Evolutionary conservation across 768 basidiomycete genomes (phyloP).

Genomic region (Leccinellum luteum): DNA sequence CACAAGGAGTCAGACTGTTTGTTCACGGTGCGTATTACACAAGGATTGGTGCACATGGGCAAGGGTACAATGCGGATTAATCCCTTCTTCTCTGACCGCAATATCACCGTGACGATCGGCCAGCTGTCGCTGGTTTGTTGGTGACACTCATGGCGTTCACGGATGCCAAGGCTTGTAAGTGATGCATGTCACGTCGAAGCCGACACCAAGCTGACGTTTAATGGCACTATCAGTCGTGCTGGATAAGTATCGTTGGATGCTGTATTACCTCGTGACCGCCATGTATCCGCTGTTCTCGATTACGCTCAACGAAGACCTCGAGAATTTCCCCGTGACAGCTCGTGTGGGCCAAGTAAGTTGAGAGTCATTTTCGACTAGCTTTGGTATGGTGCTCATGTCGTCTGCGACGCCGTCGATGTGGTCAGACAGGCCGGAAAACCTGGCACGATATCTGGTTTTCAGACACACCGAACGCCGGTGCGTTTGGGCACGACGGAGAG

Average conservation of each 20-base stretch:
- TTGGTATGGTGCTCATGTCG: constrained; percentile 1
- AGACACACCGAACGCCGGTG: constrained; percentile 96
- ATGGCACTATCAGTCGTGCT: constrained; percentile 68
- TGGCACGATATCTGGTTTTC: constrained; percentile 43
- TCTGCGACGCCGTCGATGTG: constrained; percentile 82
- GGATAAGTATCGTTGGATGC: constrained; percentile 98
- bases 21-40: constrained; percentile 93
- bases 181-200: not conserved
- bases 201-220: constrained; percentile 1
- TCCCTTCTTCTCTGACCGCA: constrained; percentile 93
- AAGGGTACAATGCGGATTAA: constrained; percentile 97
- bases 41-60: constrained; percentile 98
- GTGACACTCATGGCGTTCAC: constrained; percentile 90
- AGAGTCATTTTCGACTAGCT: not conserved
- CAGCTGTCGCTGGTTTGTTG: constrained; percentile 86
- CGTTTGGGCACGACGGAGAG: constrained; percentile 92
- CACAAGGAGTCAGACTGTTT: constrained; percentile 95
- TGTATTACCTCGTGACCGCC: constrained; percentile 91
- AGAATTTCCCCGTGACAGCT: constrained; percentile 84
- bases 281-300: constrained; percentile 99
- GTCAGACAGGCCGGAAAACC: constrained; percentile 36
- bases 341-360: constrained; percentile 82
- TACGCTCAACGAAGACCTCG: constrained; percentile 89
- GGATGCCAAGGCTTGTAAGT: constrained; percentile 90
- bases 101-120: constrained; percentile 84